These are phyloP conservation scores for Claviceps quebecensis DNA, from an alignment of 2,329 filamentous ascomycete species.

Conservation along the genomic window DNA sequence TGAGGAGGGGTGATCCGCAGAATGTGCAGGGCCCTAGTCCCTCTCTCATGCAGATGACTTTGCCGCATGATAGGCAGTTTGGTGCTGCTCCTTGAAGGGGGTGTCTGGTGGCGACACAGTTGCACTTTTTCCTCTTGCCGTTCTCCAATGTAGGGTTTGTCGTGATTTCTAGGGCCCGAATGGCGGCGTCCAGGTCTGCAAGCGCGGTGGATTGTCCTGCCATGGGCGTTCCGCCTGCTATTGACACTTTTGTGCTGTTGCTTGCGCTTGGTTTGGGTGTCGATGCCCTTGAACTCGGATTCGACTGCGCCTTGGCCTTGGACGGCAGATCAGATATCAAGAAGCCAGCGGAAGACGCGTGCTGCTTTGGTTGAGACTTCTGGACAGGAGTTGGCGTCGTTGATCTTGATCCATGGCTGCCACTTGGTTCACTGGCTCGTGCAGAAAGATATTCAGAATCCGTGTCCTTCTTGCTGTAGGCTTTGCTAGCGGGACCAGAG, in stretches of 20 bases:
- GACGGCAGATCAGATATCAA: constrained; percentile 63
- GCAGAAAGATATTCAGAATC: constrained; percentile 60
- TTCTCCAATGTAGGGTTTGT: constrained; percentile 63
- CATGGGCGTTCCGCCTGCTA: constrained; percentile 69
- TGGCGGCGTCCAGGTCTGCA: constrained; percentile 62
- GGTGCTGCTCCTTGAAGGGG: constrained; percentile 81
- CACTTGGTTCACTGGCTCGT: constrained; percentile 26
- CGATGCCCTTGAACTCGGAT: constrained; percentile 34
- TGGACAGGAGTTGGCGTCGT: constrained; percentile 18
- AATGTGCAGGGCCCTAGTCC: constrained; percentile 90
- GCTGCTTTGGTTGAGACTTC: constrained; percentile 32
- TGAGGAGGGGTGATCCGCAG: constrained; percentile 64
- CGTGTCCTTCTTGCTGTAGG: constrained; percentile 59
- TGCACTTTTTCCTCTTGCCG: constrained; percentile 52
- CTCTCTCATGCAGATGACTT: constrained; percentile 89
- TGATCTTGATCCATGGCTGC: constrained; percentile 22
- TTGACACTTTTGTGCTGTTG: constrained; percentile 50
- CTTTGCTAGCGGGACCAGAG: constrained; percentile 50
- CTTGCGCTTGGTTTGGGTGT: constrained; percentile 38
- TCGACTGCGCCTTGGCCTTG: constrained; percentile 42
- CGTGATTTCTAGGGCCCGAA: constrained; percentile 76
- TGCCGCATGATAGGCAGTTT: constrained; percentile 85
- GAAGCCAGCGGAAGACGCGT: constrained; percentile 52
- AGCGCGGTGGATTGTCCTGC: constrained; percentile 64
- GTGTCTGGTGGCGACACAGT: constrained; percentile 78